Evolutionary conservation across 805 yeast genomes (phyloP).

Genomic region (Yamadazyma nakazawae): DNA sequence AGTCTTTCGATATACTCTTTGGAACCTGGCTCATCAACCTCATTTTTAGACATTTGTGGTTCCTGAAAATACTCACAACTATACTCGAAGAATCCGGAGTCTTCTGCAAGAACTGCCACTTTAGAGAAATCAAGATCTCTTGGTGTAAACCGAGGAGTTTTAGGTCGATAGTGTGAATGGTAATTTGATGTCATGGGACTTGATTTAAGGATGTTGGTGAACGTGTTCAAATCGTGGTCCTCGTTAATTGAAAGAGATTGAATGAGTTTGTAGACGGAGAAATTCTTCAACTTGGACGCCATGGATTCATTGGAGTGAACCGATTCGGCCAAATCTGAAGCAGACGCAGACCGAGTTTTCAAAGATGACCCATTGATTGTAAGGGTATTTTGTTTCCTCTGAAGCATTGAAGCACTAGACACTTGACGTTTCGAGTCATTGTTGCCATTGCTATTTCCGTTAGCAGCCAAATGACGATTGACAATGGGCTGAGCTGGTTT

Average conservation of each 20-base stretch:
- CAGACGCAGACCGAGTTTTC: slow-evolving; percentile 28
- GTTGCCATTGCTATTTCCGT: slow-evolving; percentile 6
- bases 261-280: slow-evolving; percentile 34
- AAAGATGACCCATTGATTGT: slow-evolving; percentile 27
- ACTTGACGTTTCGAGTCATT: slow-evolving; percentile 17
- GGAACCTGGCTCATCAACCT: slow-evolving; percentile 89
- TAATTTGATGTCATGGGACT: slow-evolving; percentile 36
- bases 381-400: slow-evolving; percentile 21
- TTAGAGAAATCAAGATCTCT: slow-evolving; percentile 21
- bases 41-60: slow-evolving; percentile 86
- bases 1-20: slow-evolving; percentile 73
- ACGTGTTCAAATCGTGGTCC: slow-evolving; percentile 37
- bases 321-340: slow-evolving; percentile 14
- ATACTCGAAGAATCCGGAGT: slow-evolving; percentile 67
- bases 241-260: slow-evolving; percentile 38
- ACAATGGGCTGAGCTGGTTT: slow-evolving; percentile 39
- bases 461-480: slow-evolving; percentile 25
- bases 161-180: slow-evolving; percentile 49
- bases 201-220: slow-evolving; percentile 33
- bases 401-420: slow-evolving; percentile 20
- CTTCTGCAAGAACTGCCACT: slow-evolving; percentile 44
- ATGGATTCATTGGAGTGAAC: slow-evolving; percentile 25
- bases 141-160: slow-evolving; percentile 51
- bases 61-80: slow-evolving; percentile 92
- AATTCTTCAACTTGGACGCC: slow-evolving; percentile 29